A percentile compares a stretch with the other conserved stretches of the same genome.
Evolutionary conservation across 2,329 filamentous ascomycete genomes (phyloP).

Genomic region (Purpureocillium takamizusanense): DNA sequence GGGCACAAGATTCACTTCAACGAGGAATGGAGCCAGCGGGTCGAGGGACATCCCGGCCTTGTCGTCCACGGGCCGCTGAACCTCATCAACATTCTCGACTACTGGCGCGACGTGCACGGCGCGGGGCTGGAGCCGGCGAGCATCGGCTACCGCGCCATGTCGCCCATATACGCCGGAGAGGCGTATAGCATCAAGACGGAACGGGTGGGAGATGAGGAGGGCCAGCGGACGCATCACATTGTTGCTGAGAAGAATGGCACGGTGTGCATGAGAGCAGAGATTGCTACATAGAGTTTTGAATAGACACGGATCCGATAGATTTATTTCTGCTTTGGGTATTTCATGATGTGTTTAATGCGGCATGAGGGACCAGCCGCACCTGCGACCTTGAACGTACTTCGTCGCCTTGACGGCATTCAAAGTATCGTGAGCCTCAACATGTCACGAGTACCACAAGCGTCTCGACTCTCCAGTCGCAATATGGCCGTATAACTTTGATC

Average conservation of each 20-base stretch:
- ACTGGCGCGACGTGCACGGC: constrained; percentile 47
- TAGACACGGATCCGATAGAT: no score
- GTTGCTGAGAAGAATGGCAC: constrained; percentile 32
- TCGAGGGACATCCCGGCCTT: constrained; percentile 61
- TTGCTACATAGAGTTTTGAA: no score
- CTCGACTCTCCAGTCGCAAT: no score
- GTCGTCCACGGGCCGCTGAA: constrained; percentile 78
- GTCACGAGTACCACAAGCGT: no score
- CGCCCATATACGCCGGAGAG: constrained; percentile 62
- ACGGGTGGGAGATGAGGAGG: constrained; percentile 12
- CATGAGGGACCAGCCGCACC: no score
- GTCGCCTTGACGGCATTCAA: no score
- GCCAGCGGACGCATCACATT: constrained; percentile 29
- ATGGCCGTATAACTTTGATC: no score
- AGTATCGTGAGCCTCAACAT: no score
- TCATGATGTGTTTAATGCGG: no score
- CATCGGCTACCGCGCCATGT: constrained; percentile 59
- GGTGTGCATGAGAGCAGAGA: constrained; percentile 7
- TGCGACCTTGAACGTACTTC: no score
- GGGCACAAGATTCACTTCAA: constrained; percentile 81
- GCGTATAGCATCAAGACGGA: constrained; percentile 51
- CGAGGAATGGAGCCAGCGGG: constrained; percentile 49
- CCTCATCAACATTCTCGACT: constrained; percentile 61
- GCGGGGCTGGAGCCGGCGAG: constrained; percentile 17
- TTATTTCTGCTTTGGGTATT: no score